phyloP scores from a whole-genome alignment of 345 rosid genomes.

The Eucalyptus urophylla region DNA sequence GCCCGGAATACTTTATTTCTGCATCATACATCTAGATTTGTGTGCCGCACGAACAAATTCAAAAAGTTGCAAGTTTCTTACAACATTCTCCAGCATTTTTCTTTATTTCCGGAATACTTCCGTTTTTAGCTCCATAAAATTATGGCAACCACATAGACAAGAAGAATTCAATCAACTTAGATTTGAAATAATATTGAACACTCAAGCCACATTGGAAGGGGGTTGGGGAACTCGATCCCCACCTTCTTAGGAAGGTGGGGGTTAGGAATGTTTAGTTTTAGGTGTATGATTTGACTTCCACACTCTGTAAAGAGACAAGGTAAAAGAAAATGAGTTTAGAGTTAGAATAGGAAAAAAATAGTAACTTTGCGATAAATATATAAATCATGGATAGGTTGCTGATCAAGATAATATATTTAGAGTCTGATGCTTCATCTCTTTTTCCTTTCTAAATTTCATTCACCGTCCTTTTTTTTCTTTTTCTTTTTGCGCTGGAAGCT shows the following conservation, averaged over 20 bases:
- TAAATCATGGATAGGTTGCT: background rate
- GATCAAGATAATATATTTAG: background rate
- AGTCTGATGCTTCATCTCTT: background rate
- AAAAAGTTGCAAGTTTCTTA: background rate
- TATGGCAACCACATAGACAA: background rate
- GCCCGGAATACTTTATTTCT: background rate
- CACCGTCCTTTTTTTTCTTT: no score
- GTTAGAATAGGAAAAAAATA: no score
- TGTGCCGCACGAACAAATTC: background rate
- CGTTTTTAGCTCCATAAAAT: background rate
- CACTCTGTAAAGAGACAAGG: no score
- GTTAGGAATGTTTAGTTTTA: no score
- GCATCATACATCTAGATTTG: background rate
- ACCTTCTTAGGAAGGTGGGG: accelerated
- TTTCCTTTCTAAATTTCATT: no score
- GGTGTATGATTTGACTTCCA: no score
- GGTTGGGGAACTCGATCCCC: no score
- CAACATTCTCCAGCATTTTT: background rate
- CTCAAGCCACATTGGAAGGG: background rate
- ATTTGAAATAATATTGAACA: background rate
- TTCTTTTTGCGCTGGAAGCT: no score
- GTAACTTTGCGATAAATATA: background rate
- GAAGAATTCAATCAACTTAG: background rate
- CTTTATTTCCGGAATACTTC: background rate
- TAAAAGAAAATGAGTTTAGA: no score